These are phyloP conservation scores for Backusella australiensis DNA, from an alignment of 192 early-diverging fungal species.

Conservation along the genomic window DNA sequence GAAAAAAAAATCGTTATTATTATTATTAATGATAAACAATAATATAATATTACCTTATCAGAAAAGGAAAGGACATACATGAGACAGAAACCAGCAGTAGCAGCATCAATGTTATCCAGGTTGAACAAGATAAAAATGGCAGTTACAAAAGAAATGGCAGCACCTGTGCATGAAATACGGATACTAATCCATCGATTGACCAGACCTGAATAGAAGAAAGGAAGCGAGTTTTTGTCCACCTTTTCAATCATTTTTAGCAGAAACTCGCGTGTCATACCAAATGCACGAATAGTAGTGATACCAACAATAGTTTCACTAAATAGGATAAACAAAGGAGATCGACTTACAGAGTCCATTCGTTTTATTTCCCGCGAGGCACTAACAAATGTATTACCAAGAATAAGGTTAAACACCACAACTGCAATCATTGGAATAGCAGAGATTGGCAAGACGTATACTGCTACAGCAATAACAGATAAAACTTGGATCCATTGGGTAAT, in stretches of 20 bases:
- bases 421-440: constrained; percentile 51
- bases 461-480: constrained; percentile 52
- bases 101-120: constrained; percentile 57
- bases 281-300: constrained; percentile 85
- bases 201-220: constrained; percentile 77
- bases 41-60: constrained; percentile 53
- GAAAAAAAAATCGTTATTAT: background rate
- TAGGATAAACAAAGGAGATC: constrained; percentile 71
- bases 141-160: constrained; percentile 63
- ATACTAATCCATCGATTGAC: constrained; percentile 85
- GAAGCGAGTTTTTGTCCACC: constrained; percentile 61
- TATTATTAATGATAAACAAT: constrained; percentile 58
- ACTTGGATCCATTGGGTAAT: constrained; percentile 44
- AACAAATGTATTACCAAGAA: constrained; percentile 59
- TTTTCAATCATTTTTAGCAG: constrained; percentile 47
- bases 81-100: constrained; percentile 81
- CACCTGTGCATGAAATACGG: constrained; percentile 71
- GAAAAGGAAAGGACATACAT: constrained; percentile 69
- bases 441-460: constrained; percentile 57
- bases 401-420: constrained; percentile 40
- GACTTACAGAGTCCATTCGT: constrained; percentile 73
- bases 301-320: constrained; percentile 75
- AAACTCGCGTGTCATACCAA: constrained; percentile 63
- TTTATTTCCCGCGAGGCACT: constrained; percentile 75
- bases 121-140: constrained; percentile 60